Evolutionary conservation across 257 asterid genomes (phyloP).

Genomic region (Fraxinus quadrangulata): DNA sequence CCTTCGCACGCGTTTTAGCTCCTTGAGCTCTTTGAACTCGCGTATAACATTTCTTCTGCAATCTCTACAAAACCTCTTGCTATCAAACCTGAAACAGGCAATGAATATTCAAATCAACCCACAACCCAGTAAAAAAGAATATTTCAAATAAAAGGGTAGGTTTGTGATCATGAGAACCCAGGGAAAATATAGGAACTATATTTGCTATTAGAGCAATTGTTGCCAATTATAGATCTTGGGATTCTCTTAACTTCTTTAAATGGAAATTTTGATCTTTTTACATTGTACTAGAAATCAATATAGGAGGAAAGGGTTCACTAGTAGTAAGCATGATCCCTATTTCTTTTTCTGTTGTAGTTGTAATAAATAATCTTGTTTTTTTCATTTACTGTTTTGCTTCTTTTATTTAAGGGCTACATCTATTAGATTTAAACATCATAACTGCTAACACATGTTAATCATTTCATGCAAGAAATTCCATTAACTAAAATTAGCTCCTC

Average conservation of each 20-base stretch:
- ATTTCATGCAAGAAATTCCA: not conserved
- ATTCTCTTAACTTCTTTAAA: not conserved
- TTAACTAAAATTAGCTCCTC: not conserved
- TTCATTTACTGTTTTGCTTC: no score
- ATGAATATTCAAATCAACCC: not conserved
- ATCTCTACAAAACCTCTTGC: slow-evolving; percentile 98
- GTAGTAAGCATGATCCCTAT: no score
- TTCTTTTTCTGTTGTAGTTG: no score
- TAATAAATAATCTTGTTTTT: no score
- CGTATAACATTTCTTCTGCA: slow-evolving; percentile 98
- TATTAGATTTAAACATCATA: not conserved
- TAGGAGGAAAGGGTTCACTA: no score
- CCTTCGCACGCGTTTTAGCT: slow-evolving; percentile 79
- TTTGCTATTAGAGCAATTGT: not conserved
- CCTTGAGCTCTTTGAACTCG: slow-evolving; percentile 95
- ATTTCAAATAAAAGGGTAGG: not conserved
- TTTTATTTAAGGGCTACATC: no score
- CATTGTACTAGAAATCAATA: not conserved
- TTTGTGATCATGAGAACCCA: not conserved
- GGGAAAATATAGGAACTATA: not conserved
- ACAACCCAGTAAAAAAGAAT: not conserved
- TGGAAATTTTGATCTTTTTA: not conserved
- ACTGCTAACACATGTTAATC: not conserved
- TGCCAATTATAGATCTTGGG: not conserved
- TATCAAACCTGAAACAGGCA: slow-evolving; percentile 74